Percentiles rank a stretch among this genome's conserved stretches.
Evolutionary conservation across 2,329 filamentous ascomycete genomes (phyloP).

Genomic region (Apiospora kogelbergensis): DNA sequence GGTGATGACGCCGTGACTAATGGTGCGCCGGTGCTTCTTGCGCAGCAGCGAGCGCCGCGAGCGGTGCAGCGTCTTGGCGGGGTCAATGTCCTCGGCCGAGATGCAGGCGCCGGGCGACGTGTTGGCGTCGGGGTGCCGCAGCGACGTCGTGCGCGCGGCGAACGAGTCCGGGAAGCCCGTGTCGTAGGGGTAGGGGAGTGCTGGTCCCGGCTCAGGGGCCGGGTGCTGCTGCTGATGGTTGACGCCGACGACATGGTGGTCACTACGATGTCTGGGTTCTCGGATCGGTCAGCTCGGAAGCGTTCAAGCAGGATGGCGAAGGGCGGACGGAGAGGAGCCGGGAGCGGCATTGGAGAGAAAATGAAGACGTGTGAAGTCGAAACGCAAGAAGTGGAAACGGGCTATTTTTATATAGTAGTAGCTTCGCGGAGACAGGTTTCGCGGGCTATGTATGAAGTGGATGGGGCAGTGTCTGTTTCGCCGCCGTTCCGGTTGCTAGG

Average conservation of each 20-base stretch:
- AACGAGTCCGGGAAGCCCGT: conserved; percentile 36
- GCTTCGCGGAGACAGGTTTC: not conserved
- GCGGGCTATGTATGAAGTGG: not conserved
- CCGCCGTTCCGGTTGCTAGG: not conserved
- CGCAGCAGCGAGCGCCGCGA: conserved; percentile 46
- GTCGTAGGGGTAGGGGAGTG: conserved; percentile 23
- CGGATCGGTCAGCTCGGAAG: conserved; percentile 3
- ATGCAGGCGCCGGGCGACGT: conserved; percentile 57
- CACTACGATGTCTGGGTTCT: conserved; percentile 8
- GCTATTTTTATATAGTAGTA: not conserved
- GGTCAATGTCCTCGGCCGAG: conserved; percentile 51
- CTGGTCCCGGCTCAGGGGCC: conserved; percentile 26
- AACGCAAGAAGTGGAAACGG: not conserved
- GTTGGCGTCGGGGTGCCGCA: conserved; percentile 62
- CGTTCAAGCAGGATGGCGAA: not conserved
- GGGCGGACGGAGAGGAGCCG: not conserved
- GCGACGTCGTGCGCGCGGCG: conserved; percentile 54
- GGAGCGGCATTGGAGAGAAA: not conserved
- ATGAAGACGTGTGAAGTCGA: not conserved
- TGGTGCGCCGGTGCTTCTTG: conserved; percentile 48
- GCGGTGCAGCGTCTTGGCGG: conserved; percentile 40
- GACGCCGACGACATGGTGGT: conserved; percentile 30
- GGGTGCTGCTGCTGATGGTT: conserved; percentile 22
- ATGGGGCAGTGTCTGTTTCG: not conserved
- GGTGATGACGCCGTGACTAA: conserved; percentile 47